A percentile compares a stretch with the other conserved stretches of the same genome.
These are phyloP conservation scores for Thielaviopsis musarum DNA, from an alignment of 2,329 filamentous ascomycete genomes.

Conservation along the genomic window DNA sequence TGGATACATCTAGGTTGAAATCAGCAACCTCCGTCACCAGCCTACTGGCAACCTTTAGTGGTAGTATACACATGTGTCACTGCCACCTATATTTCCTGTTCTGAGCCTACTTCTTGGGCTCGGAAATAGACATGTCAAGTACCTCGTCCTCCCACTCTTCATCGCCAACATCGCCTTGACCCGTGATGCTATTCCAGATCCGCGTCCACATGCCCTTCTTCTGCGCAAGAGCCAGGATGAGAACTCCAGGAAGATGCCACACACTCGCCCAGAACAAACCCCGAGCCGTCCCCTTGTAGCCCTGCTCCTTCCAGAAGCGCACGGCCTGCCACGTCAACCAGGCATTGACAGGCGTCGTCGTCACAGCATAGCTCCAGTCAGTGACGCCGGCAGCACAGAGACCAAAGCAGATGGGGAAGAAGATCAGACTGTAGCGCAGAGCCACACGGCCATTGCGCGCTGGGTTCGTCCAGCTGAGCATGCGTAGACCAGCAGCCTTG, in stretches of 20 bases:
- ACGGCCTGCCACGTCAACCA: constrained; percentile 75
- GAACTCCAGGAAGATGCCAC: constrained; percentile 80
- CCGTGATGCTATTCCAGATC: constrained; percentile 54
- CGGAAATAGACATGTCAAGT: constrained; percentile 16
- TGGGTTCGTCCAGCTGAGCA: constrained; percentile 79
- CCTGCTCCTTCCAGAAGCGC: constrained; percentile 63
- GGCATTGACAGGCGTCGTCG: constrained; percentile 64
- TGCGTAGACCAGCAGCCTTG: constrained; percentile 47
- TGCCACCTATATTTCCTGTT: neutral
- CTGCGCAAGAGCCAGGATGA: constrained; percentile 78
- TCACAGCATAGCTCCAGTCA: constrained; percentile 67
- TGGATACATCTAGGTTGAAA: no score
- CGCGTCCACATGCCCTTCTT: constrained; percentile 87
- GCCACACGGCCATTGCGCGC: constrained; percentile 74
- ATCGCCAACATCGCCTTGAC: constrained; percentile 37
- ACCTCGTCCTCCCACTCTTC: constrained; percentile 45
- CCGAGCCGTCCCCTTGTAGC: constrained; percentile 63
- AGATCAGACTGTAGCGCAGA: constrained; percentile 67
- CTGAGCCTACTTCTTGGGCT: neutral
- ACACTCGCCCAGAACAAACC: constrained; percentile 94
- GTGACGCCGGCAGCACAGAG: constrained; percentile 69
- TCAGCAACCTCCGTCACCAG: neutral
- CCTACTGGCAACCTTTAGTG: neutral
- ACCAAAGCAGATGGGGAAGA: constrained; percentile 71
- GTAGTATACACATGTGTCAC: neutral